Evolutionary conservation across 352 stramenopile species (phyloP).

Genomic region (Phytophthora quininea): DNA sequence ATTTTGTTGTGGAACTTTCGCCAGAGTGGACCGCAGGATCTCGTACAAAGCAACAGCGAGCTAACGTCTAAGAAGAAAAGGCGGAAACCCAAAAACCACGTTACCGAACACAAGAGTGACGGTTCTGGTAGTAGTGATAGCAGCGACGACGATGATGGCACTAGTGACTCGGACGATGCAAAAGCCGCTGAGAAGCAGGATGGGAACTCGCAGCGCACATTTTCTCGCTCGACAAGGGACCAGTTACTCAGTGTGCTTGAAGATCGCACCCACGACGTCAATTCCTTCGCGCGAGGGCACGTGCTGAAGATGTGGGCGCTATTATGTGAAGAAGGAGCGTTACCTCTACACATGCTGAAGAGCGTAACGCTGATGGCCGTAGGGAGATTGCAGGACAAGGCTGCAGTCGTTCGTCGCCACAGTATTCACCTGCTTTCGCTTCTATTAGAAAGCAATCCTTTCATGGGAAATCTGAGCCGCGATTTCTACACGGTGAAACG

Average conservation of each 20-base stretch:
- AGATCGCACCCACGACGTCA: slow-evolving; percentile 91
- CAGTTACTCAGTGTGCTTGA: slow-evolving; percentile 89
- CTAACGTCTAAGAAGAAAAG: slow-evolving; percentile 16
- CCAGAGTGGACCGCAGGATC: slow-evolving; percentile 45
- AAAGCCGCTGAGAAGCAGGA: slow-evolving; percentile 25
- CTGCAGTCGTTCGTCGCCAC: slow-evolving; percentile 91
- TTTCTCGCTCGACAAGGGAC: slow-evolving; percentile 71
- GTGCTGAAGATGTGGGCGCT: slow-evolving; percentile 91
- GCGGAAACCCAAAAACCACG: slow-evolving; percentile 22
- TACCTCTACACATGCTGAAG: slow-evolving; percentile 90
- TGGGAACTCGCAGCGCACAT: slow-evolving; percentile 33
- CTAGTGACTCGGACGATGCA: slow-evolving; percentile 29
- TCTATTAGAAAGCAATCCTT: slow-evolving; percentile 95
- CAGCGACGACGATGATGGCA: slow-evolving; percentile 33
- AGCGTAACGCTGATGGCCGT: slow-evolving; percentile 81
- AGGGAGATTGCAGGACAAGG: slow-evolving; percentile 93
- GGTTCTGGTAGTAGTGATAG: slow-evolving; percentile 30
- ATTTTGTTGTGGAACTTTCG: slow-evolving; percentile 82
- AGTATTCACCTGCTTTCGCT: slow-evolving; percentile 88
- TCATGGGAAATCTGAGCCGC: slow-evolving; percentile 90
- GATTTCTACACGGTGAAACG: slow-evolving; percentile 86
- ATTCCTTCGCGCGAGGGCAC: slow-evolving; percentile 92
- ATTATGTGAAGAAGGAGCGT: slow-evolving; percentile 81
- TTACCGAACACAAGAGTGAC: slow-evolving; percentile 24
- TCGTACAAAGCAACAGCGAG: slow-evolving; percentile 13